A percentile compares a stretch with the other conserved stretches of the same genome.
phyloP scores from a whole-genome alignment of 306 rosid species.

The Alnus glutinosa region DNA sequence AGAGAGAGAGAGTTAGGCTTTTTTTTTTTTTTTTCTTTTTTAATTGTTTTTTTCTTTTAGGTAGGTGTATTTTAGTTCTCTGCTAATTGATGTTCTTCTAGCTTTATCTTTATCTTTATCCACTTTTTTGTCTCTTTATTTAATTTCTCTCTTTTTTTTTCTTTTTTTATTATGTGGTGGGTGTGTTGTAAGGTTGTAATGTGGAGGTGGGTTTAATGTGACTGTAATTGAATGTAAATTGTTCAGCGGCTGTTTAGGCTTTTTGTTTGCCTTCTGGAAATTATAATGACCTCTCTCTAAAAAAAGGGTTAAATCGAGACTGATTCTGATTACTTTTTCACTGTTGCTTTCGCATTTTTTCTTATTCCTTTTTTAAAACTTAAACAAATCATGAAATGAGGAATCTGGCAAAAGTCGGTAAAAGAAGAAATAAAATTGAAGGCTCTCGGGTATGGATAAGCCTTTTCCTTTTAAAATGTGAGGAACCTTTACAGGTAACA shows the following conservation, averaged over 20 bases:
- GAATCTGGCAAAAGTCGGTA: background rate
- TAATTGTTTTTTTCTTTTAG: background rate
- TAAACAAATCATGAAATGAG: background rate
- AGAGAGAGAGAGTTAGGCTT: constrained; percentile 5
- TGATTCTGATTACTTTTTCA: constrained; percentile 8
- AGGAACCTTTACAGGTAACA: constrained; percentile 6
- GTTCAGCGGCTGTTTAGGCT: constrained; percentile 37
- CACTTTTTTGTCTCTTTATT: background rate
- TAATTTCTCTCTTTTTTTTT: background rate
- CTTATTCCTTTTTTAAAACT: background rate
- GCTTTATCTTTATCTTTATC: constrained; percentile 18
- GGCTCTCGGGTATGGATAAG: background rate
- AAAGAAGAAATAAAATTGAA: background rate
- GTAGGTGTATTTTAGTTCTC: background rate
- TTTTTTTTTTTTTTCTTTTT: no score
- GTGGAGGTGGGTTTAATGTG: constrained; percentile 17
- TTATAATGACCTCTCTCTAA: background rate
- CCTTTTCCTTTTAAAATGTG: background rate
- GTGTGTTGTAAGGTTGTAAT: constrained; percentile 11
- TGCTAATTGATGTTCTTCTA: constrained; percentile 18
- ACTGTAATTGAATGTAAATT: constrained; percentile 45
- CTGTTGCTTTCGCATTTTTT: background rate
- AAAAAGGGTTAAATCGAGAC: background rate
- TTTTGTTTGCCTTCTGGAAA: background rate
- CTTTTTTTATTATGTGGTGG: constrained; percentile 14